Evolutionary conservation across 2,329 filamentous ascomycete genomes (phyloP).

Genomic region (Emmonsiellopsis sp.): DNA sequence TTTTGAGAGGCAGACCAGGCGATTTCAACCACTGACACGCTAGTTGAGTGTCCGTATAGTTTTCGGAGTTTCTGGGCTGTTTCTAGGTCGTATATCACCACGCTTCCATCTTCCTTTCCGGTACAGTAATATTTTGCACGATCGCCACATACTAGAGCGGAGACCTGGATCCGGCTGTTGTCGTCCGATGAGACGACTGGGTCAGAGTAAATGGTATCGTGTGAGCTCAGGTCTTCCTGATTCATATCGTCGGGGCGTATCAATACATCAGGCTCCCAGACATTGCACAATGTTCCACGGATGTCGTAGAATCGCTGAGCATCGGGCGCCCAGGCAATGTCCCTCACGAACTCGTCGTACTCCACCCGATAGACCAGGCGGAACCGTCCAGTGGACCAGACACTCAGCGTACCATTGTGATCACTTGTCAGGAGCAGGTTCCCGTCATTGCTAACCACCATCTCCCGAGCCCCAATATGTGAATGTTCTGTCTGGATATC

Average conservation of each 20-base stretch:
- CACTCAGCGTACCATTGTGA: slow-evolving; percentile 14
- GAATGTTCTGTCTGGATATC: slow-evolving; percentile 5
- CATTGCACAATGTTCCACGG: slow-evolving; percentile 16
- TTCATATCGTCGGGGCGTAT: slow-evolving; percentile 11
- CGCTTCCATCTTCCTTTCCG: slow-evolving; percentile 16
- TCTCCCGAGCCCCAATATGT: slow-evolving; percentile 12
- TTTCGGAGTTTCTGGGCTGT: slow-evolving; percentile 2
- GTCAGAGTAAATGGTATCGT: not conserved
- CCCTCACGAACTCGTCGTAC: slow-evolving; percentile 13
- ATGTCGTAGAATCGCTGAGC: slow-evolving; percentile 20
- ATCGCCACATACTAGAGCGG: slow-evolving; percentile 1
- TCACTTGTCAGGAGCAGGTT: slow-evolving; percentile 18
- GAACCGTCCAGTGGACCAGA: slow-evolving; percentile 18
- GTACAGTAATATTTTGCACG: slow-evolving; percentile 11
- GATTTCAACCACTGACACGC: not conserved
- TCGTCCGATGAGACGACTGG: not conserved
- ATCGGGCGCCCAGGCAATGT: slow-evolving; percentile 18
- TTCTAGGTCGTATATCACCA: slow-evolving; percentile 10
- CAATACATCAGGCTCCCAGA: slow-evolving; percentile 21
- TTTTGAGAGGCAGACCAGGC: slow-evolving; percentile 7
- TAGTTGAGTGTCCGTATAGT: slow-evolving; percentile 2
- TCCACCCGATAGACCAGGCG: slow-evolving; percentile 15
- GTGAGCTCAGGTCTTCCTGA: slow-evolving; percentile 7
- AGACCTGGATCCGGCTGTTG: not conserved
- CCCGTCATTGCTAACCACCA: slow-evolving; percentile 16